Evolutionary conservation across 2,329 filamentous ascomycete species (phyloP), one percentile per base, ranked within the genome.

Genomic region (Monosporascus sp.): DNA sequence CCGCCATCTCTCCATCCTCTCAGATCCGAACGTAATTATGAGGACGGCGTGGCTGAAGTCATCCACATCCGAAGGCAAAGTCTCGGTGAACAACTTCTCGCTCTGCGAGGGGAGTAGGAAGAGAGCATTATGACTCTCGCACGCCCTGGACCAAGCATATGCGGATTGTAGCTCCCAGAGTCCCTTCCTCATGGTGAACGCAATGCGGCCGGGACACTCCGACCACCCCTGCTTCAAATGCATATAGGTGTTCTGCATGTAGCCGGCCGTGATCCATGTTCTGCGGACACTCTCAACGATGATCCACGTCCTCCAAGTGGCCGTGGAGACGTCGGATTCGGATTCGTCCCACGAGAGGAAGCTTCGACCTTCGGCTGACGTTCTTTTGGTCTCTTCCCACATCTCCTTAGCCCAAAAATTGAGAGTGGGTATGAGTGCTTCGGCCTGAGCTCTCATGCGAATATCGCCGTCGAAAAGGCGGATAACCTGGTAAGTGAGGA

Each of bases 381-480:
- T 50, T 38, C 43, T 31, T 31, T 56, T 51, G 2, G 54, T 58
- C 39, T 51, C 54, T 25, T 61, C 52, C 41, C 63, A 56, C 50
- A 66, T 57, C 51, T 64, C 53, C 20, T 49, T 52, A 6, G 55
- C 60, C 64, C 64, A 66, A 3, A 52, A 49, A 44, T 49, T 50
- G n/a, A 71, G 52, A 15, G 68, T 60, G 9, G 66, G 58, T 36
- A 70, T 62, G 18, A 67, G 56, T 14, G 50, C 58, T 54, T 71
- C 68, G 14, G 62, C 70, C 46, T 65, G 62, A 3, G 62, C 62
- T 31, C 69, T 63, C 57, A 69, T 65, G 20, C 62, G 59, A 24
- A 71, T 57, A 54, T 70, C 65, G 24, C 68, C 69, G 53, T 72
- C 69, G 51, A 66, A 67, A 7, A 72, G 60, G 9, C 69, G 59